These are phyloP conservation scores for Candida silvatica DNA, from an alignment of 805 yeast species.

Conservation along the genomic window DNA sequence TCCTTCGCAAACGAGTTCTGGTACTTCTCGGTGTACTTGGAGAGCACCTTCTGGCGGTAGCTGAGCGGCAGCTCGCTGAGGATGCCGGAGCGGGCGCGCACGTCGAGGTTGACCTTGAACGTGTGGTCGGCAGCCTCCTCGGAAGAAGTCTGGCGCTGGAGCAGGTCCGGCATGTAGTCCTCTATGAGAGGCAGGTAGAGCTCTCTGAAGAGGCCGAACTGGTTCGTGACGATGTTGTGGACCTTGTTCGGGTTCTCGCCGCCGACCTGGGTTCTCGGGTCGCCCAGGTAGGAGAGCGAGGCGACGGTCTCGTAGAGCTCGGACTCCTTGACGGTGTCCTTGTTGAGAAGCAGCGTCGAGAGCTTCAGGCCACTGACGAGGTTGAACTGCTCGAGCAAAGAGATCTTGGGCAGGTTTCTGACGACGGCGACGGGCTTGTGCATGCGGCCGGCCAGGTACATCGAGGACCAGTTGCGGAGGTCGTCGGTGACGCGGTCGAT, in stretches of 20 bases:
- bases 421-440: slow-evolving; percentile 87
- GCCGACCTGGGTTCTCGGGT: slow-evolving; percentile 72
- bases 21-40: slow-evolving; percentile 14
- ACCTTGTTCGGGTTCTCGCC: slow-evolving; percentile 93
- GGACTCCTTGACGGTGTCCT: slow-evolving; percentile 21
- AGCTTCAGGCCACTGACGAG: slow-evolving; percentile 69
- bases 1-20: slow-evolving; percentile 21
- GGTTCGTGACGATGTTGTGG: slow-evolving; percentile 74
- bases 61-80: slow-evolving; percentile 40
- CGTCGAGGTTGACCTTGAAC: slow-evolving; percentile 23
- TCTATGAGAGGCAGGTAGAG: slow-evolving; percentile 64
- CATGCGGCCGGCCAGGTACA: slow-evolving; percentile 85
- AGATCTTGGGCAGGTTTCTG: slow-evolving; percentile 53
- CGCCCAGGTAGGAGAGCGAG: slow-evolving; percentile 80
- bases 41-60: slow-evolving; percentile 35
- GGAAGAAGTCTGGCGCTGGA: slow-evolving; percentile 13
- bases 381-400: slow-evolving; percentile 67
- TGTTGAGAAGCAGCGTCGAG: slow-evolving; percentile 46
- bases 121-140: slow-evolving; percentile 11
- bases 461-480: slow-evolving; percentile 73
- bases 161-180: slow-evolving; percentile 28
- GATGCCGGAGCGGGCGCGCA: slow-evolving; percentile 30
- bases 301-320: slow-evolving; percentile 73
- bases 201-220: slow-evolving; percentile 55
- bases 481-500: slow-evolving; percentile 54